A percentile compares a stretch with the other conserved stretches of the same genome.
These are phyloP conservation scores for Mucuna pruriens DNA, from an alignment of 306 rosid species.

Conservation along the genomic window DNA sequence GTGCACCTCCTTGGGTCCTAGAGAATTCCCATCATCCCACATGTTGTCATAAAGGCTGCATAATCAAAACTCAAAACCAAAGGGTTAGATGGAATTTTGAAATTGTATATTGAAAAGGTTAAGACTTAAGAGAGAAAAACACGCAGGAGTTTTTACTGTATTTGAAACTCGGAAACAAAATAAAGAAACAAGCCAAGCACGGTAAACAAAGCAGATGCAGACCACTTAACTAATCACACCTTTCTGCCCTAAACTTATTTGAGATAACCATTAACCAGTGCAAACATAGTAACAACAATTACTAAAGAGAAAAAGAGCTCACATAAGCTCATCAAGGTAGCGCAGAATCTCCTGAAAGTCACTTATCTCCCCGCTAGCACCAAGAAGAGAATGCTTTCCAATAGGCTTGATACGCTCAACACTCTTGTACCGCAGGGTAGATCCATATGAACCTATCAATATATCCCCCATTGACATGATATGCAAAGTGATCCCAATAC, in stretches of 20 bases:
- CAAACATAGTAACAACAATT: conserved; percentile 19
- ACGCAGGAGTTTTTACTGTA: neutral
- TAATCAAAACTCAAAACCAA: conserved; percentile 39
- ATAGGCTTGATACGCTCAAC: conserved; percentile 82
- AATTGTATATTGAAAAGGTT: conserved; percentile 17
- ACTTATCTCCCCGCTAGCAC: conserved; percentile 96
- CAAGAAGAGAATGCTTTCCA: conserved; percentile 91
- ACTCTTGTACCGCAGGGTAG: conserved; percentile 91
- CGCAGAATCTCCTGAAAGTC: conserved; percentile 88
- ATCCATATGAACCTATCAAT: conserved; percentile 88
- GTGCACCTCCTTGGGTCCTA: conserved; percentile 61
- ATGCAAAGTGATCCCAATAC: neutral
- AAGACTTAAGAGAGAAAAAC: neutral
- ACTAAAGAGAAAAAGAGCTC: conserved; percentile 34
- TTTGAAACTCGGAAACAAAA: neutral
- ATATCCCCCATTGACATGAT: conserved; percentile 23
- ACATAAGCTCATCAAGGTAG: conserved; percentile 88
- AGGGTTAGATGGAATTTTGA: conserved; percentile 26
- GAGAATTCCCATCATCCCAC: conserved; percentile 61
- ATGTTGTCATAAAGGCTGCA: conserved; percentile 86
- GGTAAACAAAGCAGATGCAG: conserved; percentile 7
- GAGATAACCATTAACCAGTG: conserved; percentile 12
- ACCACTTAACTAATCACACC: conserved; percentile 4
- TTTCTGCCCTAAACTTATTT: neutral
- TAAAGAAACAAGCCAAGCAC: neutral